Evolutionary conservation across 1,284 basidiomycete species (phyloP).

Genomic region (Sporisorium sorghi): DNA sequence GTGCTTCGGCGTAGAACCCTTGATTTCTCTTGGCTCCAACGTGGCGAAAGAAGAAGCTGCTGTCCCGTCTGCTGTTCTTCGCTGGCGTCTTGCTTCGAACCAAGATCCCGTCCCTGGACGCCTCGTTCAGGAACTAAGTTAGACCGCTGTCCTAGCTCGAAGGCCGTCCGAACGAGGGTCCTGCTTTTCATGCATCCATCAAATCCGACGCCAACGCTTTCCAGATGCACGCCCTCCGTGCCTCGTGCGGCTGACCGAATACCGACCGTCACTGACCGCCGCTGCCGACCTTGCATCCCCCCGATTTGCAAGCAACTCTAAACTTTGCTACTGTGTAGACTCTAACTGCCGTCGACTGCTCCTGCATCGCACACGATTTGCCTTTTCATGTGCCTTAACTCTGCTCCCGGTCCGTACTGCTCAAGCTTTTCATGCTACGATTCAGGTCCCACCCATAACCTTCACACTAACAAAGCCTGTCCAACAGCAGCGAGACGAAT

Average conservation of each 20-base stretch:
- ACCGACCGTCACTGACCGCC: too few species aligned
- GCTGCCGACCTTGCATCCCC: background rate
- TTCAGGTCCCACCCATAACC: background rate
- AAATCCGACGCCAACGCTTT: too few species aligned
- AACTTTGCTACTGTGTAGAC: background rate
- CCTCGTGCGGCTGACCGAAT: background rate
- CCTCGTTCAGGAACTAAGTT: too few species aligned
- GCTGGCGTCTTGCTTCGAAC: too few species aligned
- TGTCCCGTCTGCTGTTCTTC: too few species aligned
- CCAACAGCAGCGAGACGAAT: too few species aligned
- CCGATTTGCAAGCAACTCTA: background rate
- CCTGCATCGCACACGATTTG: background rate
- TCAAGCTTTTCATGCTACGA: background rate
- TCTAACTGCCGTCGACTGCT: background rate
- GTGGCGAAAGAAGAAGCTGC: too few species aligned
- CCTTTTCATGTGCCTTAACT: background rate
- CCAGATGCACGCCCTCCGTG: background rate
- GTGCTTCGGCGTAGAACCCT: too few species aligned
- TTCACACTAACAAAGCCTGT: background rate
- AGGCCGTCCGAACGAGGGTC: background rate
- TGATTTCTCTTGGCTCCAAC: background rate
- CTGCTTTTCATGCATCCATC: background rate
- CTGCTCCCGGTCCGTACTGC: background rate
- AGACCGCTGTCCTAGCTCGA: too few species aligned
- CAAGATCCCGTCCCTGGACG: too few species aligned